These are phyloP conservation scores for Penicillium turbatum DNA, from an alignment of 495 filamentous ascomycete species.

Conservation along the genomic window DNA sequence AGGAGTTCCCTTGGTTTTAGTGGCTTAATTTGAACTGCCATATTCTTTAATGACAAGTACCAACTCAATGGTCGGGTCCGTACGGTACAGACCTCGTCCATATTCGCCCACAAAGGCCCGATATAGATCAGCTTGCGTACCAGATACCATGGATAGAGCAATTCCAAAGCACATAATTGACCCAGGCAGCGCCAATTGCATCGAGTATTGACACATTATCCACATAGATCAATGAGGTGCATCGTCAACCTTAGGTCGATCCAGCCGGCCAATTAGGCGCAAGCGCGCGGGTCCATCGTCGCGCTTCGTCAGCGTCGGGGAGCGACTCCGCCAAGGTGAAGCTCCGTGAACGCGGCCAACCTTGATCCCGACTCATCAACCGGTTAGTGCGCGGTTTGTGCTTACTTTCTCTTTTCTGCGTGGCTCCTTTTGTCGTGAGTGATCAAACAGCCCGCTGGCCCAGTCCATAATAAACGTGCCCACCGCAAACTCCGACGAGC, in stretches of 20 bases:
- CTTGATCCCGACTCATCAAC: not conserved
- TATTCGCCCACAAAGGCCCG: too few species aligned
- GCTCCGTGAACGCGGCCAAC: not conserved
- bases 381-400: not conserved
- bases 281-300: not conserved
- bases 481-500: slow-evolving; percentile 2
- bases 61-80: too few species aligned
- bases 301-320: slow-evolving; percentile 8
- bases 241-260: not conserved
- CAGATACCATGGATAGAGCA: too few species aligned
- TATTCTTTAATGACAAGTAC: too few species aligned
- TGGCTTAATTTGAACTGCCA: too few species aligned
- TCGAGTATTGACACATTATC: too few species aligned
- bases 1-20: too few species aligned
- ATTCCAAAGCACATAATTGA: too few species aligned
- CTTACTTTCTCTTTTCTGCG: not conserved
- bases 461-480: not conserved
- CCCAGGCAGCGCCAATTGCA: too few species aligned
- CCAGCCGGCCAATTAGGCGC: slow-evolving; percentile 3
- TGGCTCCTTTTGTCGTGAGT: not conserved
- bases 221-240: not conserved
- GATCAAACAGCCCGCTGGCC: not conserved
- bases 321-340: slow-evolving; percentile 3
- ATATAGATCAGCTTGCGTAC: too few species aligned
- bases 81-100: too few species aligned